Evolutionary conservation across 306 rosid species (phyloP).

Genomic region (Boehmeria nivea): DNA sequence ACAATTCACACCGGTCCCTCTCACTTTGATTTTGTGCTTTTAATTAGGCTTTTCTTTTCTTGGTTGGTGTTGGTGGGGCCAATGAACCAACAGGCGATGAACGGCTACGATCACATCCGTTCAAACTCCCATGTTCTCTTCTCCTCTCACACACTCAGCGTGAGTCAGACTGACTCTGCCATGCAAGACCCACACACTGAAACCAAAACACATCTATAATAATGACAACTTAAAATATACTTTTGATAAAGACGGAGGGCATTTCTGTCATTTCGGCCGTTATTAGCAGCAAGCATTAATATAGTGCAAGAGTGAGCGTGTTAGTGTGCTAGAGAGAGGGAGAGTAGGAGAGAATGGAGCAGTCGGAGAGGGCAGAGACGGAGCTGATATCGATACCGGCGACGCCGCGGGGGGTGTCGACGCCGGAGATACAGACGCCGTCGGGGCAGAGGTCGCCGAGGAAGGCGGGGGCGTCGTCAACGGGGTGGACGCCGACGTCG

Average conservation of each 20-base stretch:
- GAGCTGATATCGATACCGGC: constrained; percentile 96
- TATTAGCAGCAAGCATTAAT: too few species aligned
- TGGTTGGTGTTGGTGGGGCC: too few species aligned
- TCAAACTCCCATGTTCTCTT: constrained; percentile 13
- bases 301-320: too few species aligned
- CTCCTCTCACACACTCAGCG: too few species aligned
- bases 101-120: constrained; percentile 18
- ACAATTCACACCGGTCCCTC: neutral
- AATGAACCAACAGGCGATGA: too few species aligned
- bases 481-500: constrained; percentile 97
- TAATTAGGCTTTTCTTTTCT: too few species aligned
- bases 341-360: constrained; percentile 64
- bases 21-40: too few species aligned
- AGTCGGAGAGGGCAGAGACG: constrained; percentile 72
- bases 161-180: neutral
- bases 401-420: constrained; percentile 75
- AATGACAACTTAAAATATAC: too few species aligned
- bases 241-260: too few species aligned
- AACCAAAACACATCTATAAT: neutral
- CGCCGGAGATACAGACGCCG: constrained; percentile 90
- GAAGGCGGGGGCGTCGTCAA: constrained; percentile 77
- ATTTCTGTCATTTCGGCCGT: too few species aligned
- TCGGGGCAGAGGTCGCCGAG: constrained; percentile 90
- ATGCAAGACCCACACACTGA: neutral
- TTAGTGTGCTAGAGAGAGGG: too few species aligned